These are phyloP conservation scores for Alternaria novae-zelandiae DNA, from an alignment of 2,329 filamentous ascomycete species.

Conservation along the genomic window DNA sequence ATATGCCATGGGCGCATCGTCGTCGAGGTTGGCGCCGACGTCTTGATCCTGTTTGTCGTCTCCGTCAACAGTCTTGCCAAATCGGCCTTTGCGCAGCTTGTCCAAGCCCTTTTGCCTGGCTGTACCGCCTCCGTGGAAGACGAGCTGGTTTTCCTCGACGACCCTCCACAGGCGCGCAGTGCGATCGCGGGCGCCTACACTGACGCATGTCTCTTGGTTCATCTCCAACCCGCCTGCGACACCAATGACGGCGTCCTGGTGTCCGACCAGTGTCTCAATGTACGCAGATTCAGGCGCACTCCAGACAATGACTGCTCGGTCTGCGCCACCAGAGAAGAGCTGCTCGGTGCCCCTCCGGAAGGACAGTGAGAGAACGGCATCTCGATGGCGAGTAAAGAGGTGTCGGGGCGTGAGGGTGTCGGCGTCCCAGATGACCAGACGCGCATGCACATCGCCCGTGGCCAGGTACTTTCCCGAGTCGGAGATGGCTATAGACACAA, in stretches of 20 bases:
- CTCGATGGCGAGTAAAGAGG: slow-evolving; percentile 90
- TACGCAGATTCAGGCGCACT: slow-evolving; percentile 91
- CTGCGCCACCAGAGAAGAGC: slow-evolving; percentile 87
- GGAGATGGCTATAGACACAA: slow-evolving; percentile 84
- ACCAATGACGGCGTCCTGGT: slow-evolving; percentile 88
- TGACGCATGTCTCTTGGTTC: slow-evolving; percentile 86
- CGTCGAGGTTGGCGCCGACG: slow-evolving; percentile 46
- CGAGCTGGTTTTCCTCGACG: slow-evolving; percentile 90
- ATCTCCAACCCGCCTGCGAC: slow-evolving; percentile 67
- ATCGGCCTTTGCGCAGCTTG: slow-evolving; percentile 44
- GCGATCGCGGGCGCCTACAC: slow-evolving; percentile 87
- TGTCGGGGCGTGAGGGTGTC: slow-evolving; percentile 77
- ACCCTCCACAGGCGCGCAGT: slow-evolving; percentile 97
- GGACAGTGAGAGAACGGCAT: slow-evolving; percentile 80
- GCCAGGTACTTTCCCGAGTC: slow-evolving; percentile 89
- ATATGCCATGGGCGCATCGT: slow-evolving; percentile 53
- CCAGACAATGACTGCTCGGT: slow-evolving; percentile 96
- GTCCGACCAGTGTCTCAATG: slow-evolving; percentile 93
- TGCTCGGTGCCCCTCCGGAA: slow-evolving; percentile 90
- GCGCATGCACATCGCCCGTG: slow-evolving; percentile 84
- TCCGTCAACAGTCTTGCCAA: slow-evolving; percentile 38
- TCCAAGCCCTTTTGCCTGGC: slow-evolving; percentile 48
- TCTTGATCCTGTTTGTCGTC: slow-evolving; percentile 56
- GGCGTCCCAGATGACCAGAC: slow-evolving; percentile 88
- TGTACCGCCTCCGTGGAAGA: slow-evolving; percentile 84